Evolutionary conservation across 495 filamentous ascomycete genomes (phyloP).

Genomic region (Aspergillus asperescens): DNA sequence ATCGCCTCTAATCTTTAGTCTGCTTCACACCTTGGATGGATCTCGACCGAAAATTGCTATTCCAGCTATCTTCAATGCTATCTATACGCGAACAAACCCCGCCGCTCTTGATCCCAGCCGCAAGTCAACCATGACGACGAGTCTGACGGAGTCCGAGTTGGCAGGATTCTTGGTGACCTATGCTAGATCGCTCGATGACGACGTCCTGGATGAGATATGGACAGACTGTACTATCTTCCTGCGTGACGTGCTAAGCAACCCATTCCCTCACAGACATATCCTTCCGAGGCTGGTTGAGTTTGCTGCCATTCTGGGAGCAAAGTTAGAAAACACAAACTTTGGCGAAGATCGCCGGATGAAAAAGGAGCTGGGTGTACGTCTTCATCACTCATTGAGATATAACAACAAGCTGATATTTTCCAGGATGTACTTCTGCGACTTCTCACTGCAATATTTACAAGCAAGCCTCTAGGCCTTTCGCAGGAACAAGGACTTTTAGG

Average conservation of each 20-base stretch:
- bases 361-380: slow-evolving; percentile 78
- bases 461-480: slow-evolving; percentile 61
- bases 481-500: slow-evolving; percentile 39
- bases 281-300: slow-evolving; percentile 85
- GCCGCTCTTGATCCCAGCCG: slow-evolving; percentile 68
- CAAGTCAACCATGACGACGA: slow-evolving; percentile 82
- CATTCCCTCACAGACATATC: slow-evolving; percentile 88
- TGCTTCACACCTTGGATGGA: slow-evolving; percentile 87
- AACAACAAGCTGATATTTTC: slow-evolving; percentile 22
- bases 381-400: background rate
- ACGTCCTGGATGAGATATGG: slow-evolving; percentile 99
- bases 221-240: slow-evolving; percentile 87
- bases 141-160: slow-evolving; percentile 72
- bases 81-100: slow-evolving; percentile 90
- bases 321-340: slow-evolving; percentile 96
- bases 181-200: slow-evolving; percentile 83
- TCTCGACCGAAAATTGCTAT: slow-evolving; percentile 89
- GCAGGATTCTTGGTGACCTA: slow-evolving; percentile 87
- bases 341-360: slow-evolving; percentile 94
- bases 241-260: slow-evolving; percentile 84
- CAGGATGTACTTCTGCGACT: slow-evolving; percentile 87
- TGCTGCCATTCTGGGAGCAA: slow-evolving; percentile 80
- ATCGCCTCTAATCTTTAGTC: slow-evolving; percentile 60
- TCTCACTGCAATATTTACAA: slow-evolving; percentile 86
- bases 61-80: slow-evolving; percentile 93